These are phyloP conservation scores for Achlya hypogyna DNA, from an alignment of 352 stramenopile species.

Conservation along the genomic window DNA sequence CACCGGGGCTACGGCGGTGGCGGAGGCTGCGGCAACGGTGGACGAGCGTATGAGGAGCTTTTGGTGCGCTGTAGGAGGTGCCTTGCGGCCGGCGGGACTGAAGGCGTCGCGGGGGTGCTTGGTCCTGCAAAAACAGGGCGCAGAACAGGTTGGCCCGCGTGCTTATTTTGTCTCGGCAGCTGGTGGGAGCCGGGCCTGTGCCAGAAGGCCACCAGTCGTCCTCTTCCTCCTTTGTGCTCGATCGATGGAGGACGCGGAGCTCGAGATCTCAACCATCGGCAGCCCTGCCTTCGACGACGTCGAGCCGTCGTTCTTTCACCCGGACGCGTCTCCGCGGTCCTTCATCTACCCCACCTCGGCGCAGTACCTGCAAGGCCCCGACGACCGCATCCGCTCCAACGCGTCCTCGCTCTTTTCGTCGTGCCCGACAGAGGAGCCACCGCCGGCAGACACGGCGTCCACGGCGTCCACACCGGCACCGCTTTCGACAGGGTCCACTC, in stretches of 20 bases:
- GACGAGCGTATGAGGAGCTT: too few species aligned
- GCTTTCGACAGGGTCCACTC: too few species aligned
- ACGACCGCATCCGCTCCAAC: neutral
- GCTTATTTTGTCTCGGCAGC: too few species aligned
- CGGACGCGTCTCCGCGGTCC: neutral
- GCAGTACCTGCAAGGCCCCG: neutral
- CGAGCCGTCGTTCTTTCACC: conserved; percentile 2
- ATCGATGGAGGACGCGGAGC: neutral
- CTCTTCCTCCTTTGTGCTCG: too few species aligned
- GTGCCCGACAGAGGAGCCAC: neutral
- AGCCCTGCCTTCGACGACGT: neutral
- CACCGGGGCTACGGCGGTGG: too few species aligned
- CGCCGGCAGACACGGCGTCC: neutral
- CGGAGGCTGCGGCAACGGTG: too few species aligned
- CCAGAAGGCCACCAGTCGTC: neutral
- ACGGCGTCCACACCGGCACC: neutral
- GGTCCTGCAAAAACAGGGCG: too few species aligned
- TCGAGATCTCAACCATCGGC: neutral
- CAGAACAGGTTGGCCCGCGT: too few species aligned
- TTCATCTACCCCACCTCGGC: conserved; percentile 7
- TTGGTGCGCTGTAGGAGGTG: too few species aligned
- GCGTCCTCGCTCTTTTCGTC: neutral
- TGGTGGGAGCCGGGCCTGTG: neutral
- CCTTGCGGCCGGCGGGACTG: too few species aligned
- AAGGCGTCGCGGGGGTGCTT: too few species aligned